Base-by-base conservation (phyloP, 2,329 filamentous ascomycete genomes). In the Acarospora socialis region DNA sequence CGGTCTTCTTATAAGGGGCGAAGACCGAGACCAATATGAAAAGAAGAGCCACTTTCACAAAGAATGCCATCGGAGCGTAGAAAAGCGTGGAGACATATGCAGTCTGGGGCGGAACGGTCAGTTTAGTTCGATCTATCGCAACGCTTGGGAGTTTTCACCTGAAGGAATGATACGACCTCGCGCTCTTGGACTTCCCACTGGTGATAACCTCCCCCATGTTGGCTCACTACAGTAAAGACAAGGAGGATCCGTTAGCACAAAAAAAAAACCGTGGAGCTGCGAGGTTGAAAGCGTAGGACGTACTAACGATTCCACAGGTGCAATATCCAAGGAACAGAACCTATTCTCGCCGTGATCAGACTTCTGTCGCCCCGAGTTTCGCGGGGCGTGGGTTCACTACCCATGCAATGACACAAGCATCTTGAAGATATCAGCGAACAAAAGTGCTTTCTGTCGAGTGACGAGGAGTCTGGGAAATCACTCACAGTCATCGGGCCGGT, bases 31-130 rank as follows among this genome's bases (percentile, higher is more conserved):
- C 51, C 12, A 57, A 38, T 34, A 59, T 55, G 2, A 51, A 45
- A 4, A 59, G 45, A 6, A 59, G 49, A 21, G 53, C 50, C 22
- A 54, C 36, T 36, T 58, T 59, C 23, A 50, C 48, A 28, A 52
- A 47, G 14, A 57, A 47, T 10, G 52, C 53, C 47, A 55, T 55
- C 1, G 55, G 55, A n/a, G 52, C 55, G 44, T 59, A 59, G 12
- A 57, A 36, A 12, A 55, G 45, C 8, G 54, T 56, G 4, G 54
- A 51, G 34, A 53, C 38, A 28, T 57, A 59, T 34, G 49, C 50
- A 28, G 51, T 51, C 45, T 45, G 20, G 13, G 23, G 27, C 15
- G 36, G 15, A 26, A 28, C 45, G 14, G 3, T 5, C 6, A 3
- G 6, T 21, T 9, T 8, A 3, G 12, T 20, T 15, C 9, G 22